Evolutionary conservation across 1,139 yeast genomes (phyloP).

Genomic region (Scheffersomyces illinoinensis): DNA sequence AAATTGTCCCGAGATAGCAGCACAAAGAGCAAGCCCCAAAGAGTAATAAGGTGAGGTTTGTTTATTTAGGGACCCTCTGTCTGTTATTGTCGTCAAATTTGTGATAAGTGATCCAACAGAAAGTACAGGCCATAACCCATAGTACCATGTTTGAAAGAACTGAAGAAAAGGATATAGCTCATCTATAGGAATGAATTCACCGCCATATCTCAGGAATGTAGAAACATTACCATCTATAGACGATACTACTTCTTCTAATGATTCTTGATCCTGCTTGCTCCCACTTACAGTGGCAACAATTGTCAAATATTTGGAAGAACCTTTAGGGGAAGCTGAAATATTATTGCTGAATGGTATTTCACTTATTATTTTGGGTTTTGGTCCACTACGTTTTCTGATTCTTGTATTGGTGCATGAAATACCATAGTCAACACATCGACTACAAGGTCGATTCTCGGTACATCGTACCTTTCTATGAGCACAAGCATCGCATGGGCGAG

Average conservation of each 20-base stretch:
- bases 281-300: too few relatives aligned
- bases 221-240: too few relatives aligned
- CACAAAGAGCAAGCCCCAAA: conserved; percentile 8
- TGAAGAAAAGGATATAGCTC: conserved; percentile 18
- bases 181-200: neutral
- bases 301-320: too few relatives aligned
- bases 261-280: too few relatives aligned
- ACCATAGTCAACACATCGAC: conserved; percentile 10
- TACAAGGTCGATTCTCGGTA: conserved; percentile 8
- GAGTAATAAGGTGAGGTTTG: conserved; percentile 16
- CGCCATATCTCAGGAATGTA: neutral
- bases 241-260: too few relatives aligned
- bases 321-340: too few relatives aligned
- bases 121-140: conserved; percentile 41
- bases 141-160: conserved; percentile 37
- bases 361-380: conserved; percentile 2
- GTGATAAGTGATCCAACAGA: conserved; percentile 28
- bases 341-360: neutral
- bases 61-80: conserved; percentile 5
- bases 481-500: conserved; percentile 21
- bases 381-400: conserved; percentile 13
- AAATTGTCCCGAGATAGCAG: conserved; percentile 10
- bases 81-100: conserved; percentile 4
- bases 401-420: conserved; percentile 16
- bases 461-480: conserved; percentile 18